Base-by-base conservation (phyloP, 169 alveolate species). In the Plasmodium fragile region DNA sequence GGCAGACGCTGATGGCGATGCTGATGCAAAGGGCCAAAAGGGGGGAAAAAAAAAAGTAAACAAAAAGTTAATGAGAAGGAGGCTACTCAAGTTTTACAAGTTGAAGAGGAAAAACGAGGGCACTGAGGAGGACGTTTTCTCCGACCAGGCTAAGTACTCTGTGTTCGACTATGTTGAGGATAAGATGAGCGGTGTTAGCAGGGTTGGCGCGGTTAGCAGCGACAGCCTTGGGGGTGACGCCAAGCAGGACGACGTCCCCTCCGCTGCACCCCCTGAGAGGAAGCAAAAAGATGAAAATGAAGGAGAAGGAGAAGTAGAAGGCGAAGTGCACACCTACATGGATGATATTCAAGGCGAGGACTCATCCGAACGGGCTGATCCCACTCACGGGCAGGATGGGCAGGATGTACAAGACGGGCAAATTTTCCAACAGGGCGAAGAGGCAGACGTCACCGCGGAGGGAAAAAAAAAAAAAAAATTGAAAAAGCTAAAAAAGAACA, bases 51-150 rank as follows among this genome's bases (percentile, higher is more conserved):
- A 91, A 72, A 91, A 91, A 91, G 94, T 91, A 0, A 91, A 91
- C 75, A 91, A 91, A 81, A 91, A 91, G 82, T 70, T 91, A 36
- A 45, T 71, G 92, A 91, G 94, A 71, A 79, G 94, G 36, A 79
- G 79, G 43, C 32, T 91, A 18, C 70, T 91, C 16, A 91, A 91
- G 73, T 91, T 52, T 81, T 91, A 91, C 41, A 91, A 91, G 79
- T 36, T 91, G 32, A 91, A 91, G 82, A 91, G 78, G 69, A 91
- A 80, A 91, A 91, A 81, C 59, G 94, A 91, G 75, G 94, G 84
- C 18, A 80, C 36, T 1, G 92, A 91, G 73, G 94, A 91, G 41
- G 59, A 91, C 32, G 55, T 91, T 69, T 91, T 91, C 39, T 53
- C 45, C n/a, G 53, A 79, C 32, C 70, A 80, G 43, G 22, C 18